Base-by-base conservation (phyloP, 495 filamentous ascomycete genomes). In the Lineolata rhizophorae region DNA sequence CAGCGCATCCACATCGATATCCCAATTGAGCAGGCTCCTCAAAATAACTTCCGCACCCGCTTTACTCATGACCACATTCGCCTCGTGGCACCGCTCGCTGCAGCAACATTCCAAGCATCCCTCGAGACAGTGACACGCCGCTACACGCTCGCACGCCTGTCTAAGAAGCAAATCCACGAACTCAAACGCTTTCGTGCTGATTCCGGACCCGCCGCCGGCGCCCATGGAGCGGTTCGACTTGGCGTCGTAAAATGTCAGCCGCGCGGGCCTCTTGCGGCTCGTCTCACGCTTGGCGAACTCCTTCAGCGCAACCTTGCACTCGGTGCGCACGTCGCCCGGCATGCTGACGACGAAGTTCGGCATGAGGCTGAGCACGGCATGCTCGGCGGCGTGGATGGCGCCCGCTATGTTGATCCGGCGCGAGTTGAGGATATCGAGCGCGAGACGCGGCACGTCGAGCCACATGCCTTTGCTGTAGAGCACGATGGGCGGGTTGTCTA, bases 341-440 rank as follows among this genome's bases (percentile, higher is more conserved):
- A 83, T 72, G 38, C 67, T 75, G 35, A 92, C 66, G 17, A 94
- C 82, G 44, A 87, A 92, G 24, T 76, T 82, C 0, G 84, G 84
- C 51, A 97, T 70, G 0, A 95, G 60, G 20, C 67, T 75, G 18
- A 94, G 61, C 32, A 95, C 57, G 1, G 82, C 83, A 41, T 97
- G 87, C 50, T 94, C 78, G 12, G 87, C 87, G 0, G 83, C 83
- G 48, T 95, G 87, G 39, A 97, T 94, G 0, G 80, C 82, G 1
- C 69, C 87, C 0, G 83, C 87, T 16, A 85, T 58, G 50, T 93
- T 82, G 12, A 95, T 63, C 2, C 65, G 57, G 6, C 68, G 62
- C 1, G 62, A 61, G 19, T 69, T 57, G 3, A 97, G 65, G 18
- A 93, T 81, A 5, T 79, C 67, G 10, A 97, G 69, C 0, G 82